These are phyloP conservation scores for Massarina eburnea DNA, from an alignment of 2,329 filamentous ascomycete genomes.

Conservation along the genomic window DNA sequence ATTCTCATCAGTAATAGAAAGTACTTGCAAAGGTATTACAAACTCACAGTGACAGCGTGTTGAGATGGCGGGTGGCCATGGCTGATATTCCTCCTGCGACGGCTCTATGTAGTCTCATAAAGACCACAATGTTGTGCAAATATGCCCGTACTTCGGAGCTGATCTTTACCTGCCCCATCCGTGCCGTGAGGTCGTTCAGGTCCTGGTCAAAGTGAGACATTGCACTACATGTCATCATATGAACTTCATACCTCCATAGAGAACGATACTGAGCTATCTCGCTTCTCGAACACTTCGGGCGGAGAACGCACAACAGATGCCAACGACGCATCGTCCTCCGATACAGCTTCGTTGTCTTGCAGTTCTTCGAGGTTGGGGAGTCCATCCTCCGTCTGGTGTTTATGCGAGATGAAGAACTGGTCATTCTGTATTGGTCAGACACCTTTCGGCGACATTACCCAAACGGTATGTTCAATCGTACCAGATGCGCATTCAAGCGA, in stretches of 20 bases:
- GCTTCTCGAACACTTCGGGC: slow-evolving; percentile 17
- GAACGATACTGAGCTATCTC: slow-evolving; percentile 38
- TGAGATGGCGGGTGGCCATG: slow-evolving; percentile 75
- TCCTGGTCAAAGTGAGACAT: slow-evolving; percentile 33
- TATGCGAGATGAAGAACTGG: slow-evolving; percentile 84
- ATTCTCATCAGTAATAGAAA: slow-evolving; percentile 27
- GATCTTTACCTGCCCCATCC: slow-evolving; percentile 61
- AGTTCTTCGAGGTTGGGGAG: slow-evolving; percentile 72
- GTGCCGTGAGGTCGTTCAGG: slow-evolving; percentile 62
- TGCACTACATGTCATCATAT: not conserved
- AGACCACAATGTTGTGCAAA: slow-evolving; percentile 82
- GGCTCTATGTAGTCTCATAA: slow-evolving; percentile 84
- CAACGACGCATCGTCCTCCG: slow-evolving; percentile 34
- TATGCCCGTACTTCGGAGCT: slow-evolving; percentile 81
- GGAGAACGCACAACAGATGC: slow-evolving; percentile 43
- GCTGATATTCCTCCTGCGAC: slow-evolving; percentile 78
- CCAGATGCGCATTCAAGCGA: slow-evolving; percentile 47
- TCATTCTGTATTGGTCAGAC: slow-evolving; percentile 67
- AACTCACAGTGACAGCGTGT: slow-evolving; percentile 62
- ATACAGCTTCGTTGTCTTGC: slow-evolving; percentile 17
- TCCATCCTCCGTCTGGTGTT: slow-evolving; percentile 71
- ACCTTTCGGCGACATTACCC: too few species aligned
- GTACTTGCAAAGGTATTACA: not conserved
- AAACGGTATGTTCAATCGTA: slow-evolving; percentile 28
- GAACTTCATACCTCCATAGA: slow-evolving; percentile 46